A percentile compares a stretch with the other conserved stretches of the same genome.
phyloP scores from a whole-genome alignment of 257 asterid genomes.

The Paulownia fortunei region DNA sequence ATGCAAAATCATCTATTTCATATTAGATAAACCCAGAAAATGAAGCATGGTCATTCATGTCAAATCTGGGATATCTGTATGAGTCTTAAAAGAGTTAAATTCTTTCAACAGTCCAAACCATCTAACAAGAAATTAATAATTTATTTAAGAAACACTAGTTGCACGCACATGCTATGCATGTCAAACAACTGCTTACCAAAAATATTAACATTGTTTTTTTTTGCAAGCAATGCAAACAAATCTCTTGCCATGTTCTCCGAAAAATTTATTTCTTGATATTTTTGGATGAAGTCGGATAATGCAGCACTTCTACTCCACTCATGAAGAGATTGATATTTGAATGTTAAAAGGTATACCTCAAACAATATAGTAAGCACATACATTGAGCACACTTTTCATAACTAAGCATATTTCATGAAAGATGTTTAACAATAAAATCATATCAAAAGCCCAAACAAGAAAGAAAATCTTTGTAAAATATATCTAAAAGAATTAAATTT shows the following conservation, averaged over 20 bases:
- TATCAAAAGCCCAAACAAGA: not conserved
- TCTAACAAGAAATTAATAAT: not conserved
- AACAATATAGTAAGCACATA: not conserved
- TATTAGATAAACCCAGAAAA: not conserved
- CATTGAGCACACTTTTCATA: not conserved
- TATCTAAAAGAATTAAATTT: not conserved
- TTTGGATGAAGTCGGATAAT: not conserved
- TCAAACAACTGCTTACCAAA: not conserved
- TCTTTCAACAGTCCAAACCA: slow-evolving; percentile 16
- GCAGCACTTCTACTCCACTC: not conserved
- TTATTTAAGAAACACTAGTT: not conserved
- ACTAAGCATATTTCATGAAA: not conserved
- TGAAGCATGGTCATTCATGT: not conserved
- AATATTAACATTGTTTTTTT: not conserved
- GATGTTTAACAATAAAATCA: not conserved
- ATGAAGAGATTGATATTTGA: not conserved
- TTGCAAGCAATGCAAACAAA: not conserved
- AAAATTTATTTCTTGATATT: not conserved
- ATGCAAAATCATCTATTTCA: slow-evolving; percentile 15
- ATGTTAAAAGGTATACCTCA: not conserved
- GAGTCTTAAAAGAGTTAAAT: not conserved
- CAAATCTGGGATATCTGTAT: not conserved
- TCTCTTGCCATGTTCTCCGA: not conserved
- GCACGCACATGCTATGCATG: not conserved
- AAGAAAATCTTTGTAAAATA: not conserved